Conservation (phyloP, 179 eudicot genomes). For the Sideroxylon spinosum region DNA sequence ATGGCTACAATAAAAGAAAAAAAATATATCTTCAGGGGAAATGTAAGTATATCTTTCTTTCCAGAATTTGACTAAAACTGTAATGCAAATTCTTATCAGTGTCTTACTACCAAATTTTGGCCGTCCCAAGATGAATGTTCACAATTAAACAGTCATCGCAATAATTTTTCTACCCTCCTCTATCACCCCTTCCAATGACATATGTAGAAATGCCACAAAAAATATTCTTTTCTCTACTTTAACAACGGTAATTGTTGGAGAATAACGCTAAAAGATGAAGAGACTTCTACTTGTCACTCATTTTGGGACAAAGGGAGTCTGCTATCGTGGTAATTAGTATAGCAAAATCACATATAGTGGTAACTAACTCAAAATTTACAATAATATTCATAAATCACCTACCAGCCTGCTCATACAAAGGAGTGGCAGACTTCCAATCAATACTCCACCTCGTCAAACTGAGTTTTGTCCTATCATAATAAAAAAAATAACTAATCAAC, state of each 20-base stretch:
- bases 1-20: conserved; percentile 36
- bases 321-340: not conserved
- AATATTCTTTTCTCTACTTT: not conserved
- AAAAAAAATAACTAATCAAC: not conserved
- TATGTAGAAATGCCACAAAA: not conserved
- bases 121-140: not conserved
- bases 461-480: conserved; percentile 49
- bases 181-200: not conserved
- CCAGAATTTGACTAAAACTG: not conserved
- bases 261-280: not conserved
- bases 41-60: not conserved
- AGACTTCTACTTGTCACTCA: not conserved
- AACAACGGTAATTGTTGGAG: not conserved
- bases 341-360: not conserved
- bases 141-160: not conserved
- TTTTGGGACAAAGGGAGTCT: not conserved
- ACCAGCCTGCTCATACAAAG: conserved; percentile 84
- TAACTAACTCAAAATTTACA: not conserved
- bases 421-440: conserved; percentile 76
- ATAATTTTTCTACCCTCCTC: not conserved
- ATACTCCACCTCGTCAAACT: conserved; percentile 85
- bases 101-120: not conserved
- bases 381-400: conserved; percentile 6
- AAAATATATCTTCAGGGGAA: not conserved
- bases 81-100: not conserved